Evolutionary conservation across 257 asterid genomes (phyloP).

Genomic region (Pogostemon cablin): DNA sequence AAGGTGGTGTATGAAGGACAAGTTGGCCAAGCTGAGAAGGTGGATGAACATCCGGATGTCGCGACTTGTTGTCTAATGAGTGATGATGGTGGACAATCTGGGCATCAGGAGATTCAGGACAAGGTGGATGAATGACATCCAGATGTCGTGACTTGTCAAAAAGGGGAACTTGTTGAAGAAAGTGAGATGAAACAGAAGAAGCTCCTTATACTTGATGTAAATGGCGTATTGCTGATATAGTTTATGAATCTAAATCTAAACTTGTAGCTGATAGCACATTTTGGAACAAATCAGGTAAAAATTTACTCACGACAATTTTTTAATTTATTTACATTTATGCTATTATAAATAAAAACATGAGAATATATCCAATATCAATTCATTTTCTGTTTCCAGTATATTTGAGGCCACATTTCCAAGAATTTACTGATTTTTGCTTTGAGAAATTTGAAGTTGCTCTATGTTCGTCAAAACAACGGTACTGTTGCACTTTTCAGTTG

Average conservation of each 20-base stretch:
- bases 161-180: too few relatives aligned
- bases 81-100: too few relatives aligned
- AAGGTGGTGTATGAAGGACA: too few relatives aligned
- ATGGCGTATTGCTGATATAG: background rate
- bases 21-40: too few relatives aligned
- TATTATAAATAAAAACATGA: background rate
- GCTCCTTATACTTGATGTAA: background rate
- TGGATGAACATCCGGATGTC: too few relatives aligned
- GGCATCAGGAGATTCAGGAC: too few relatives aligned
- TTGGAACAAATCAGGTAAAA: background rate
- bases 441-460: background rate
- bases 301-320: background rate
- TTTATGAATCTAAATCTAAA: background rate
- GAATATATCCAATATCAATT: background rate
- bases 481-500: slow-evolving; percentile 1
- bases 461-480: background rate
- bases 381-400: background rate
- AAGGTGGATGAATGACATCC: too few relatives aligned
- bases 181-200: background rate
- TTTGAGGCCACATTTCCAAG: background rate
- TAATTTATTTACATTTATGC: background rate
- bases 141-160: too few relatives aligned
- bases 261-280: background rate
- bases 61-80: too few relatives aligned
- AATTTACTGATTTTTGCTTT: background rate